phyloP scores from a whole-genome alignment of 371 early-diverging fungal genomes.

The Syncephalastrum contaminatum region DNA sequence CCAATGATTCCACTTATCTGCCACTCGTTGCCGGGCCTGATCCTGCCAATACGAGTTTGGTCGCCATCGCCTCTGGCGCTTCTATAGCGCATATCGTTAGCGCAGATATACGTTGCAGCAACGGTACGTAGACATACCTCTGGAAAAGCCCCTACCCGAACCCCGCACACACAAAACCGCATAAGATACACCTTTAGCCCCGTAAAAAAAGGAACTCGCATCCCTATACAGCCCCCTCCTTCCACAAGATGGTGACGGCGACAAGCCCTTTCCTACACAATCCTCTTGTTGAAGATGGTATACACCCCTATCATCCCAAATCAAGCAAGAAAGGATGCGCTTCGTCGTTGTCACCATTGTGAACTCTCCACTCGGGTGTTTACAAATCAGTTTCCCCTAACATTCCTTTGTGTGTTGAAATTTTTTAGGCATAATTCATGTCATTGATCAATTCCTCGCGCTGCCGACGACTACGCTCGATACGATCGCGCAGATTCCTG shows the following conservation, averaged over 20 bases:
- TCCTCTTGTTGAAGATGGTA: no score
- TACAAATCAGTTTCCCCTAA: conserved; percentile 1
- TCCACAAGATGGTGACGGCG: no score
- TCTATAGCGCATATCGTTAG: conserved; percentile 17
- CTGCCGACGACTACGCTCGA: conserved; percentile 18
- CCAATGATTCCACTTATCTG: conserved; percentile 16
- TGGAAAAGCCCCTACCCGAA: no score
- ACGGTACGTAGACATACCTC: conserved; percentile 19
- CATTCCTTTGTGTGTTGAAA: conserved; percentile 1
- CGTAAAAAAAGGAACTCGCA: neutral
- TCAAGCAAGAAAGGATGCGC: neutral
- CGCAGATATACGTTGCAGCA: conserved; percentile 21
- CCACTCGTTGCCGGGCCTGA: conserved; percentile 19
- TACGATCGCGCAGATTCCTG: conserved; percentile 20
- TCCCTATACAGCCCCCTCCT: neutral
- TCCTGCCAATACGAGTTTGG: conserved; percentile 1
- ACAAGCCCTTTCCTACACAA: no score
- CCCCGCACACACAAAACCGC: no score
- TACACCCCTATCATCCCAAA: neutral
- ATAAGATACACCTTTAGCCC: neutral
- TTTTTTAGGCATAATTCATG: conserved; percentile 25
- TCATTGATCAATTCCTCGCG: conserved; percentile 19
- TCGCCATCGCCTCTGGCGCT: conserved; percentile 20
- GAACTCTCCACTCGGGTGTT: neutral
- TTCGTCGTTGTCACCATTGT: neutral